phyloP scores from a whole-genome alignment of 176 grass and related monocot genomes.

The Lolium perenne region DNA sequence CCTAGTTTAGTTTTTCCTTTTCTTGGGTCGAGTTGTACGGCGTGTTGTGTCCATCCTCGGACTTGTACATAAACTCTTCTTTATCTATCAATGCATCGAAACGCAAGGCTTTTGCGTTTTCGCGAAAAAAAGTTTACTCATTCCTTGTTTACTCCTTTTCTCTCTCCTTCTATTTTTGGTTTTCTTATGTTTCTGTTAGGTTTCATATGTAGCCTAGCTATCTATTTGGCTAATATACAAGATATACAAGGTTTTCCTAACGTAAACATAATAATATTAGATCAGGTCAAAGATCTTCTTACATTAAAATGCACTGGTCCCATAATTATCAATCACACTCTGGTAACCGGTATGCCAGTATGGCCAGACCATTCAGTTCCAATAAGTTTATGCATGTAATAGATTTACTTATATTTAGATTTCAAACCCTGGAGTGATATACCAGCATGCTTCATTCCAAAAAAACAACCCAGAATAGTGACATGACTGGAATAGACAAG shows the following conservation, averaged over 20 bases:
- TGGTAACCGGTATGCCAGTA: background rate
- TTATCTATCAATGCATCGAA: too few species aligned
- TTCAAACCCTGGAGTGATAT: background rate
- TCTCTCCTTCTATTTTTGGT: too few species aligned
- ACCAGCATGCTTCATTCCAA: background rate
- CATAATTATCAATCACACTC: background rate
- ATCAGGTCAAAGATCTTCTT: background rate
- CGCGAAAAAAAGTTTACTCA: too few species aligned
- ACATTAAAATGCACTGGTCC: background rate
- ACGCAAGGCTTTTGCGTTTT: too few species aligned
- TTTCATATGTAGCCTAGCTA: too few species aligned
- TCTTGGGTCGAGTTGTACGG: too few species aligned
- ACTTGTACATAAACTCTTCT: too few species aligned
- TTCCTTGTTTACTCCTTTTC: too few species aligned
- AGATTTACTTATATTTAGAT: background rate
- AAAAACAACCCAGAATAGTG: background rate
- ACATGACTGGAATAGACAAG: conserved; percentile 6
- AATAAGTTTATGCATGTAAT: background rate
- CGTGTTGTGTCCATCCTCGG: too few species aligned
- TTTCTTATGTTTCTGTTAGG: too few species aligned
- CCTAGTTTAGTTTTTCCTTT: too few species aligned
- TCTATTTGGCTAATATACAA: background rate
- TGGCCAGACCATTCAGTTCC: background rate
- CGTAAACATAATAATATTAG: conserved; percentile 7
- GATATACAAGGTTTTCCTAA: background rate